Evolutionary conservation across 345 rosid genomes (phyloP).

Genomic region (Erodium maritimum): DNA sequence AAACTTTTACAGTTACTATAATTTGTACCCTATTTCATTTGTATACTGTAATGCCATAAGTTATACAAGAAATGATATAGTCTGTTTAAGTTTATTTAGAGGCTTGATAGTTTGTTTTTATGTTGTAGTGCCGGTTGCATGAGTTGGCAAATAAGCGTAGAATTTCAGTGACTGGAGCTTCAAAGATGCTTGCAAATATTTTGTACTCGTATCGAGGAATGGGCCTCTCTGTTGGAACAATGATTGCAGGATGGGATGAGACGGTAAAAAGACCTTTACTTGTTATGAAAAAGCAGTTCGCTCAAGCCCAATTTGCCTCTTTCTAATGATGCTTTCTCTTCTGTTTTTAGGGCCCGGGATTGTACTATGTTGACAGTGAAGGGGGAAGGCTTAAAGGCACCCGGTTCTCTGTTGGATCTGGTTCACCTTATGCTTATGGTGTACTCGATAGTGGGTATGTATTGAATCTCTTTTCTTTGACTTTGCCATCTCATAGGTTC

Average conservation of each 20-base stretch:
- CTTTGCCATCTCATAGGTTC: no score
- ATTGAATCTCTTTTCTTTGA: neutral
- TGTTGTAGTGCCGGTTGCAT: slow-evolving; percentile 80
- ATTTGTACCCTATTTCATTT: neutral
- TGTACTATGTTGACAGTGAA: slow-evolving; percentile 95
- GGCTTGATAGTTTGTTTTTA: neutral
- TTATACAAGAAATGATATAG: neutral
- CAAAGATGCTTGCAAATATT: slow-evolving; percentile 93
- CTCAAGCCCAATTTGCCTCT: neutral
- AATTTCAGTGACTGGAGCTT: slow-evolving; percentile 96
- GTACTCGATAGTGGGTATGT: slow-evolving; percentile 83
- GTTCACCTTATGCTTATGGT: slow-evolving; percentile 99
- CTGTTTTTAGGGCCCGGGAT: slow-evolving; percentile 74
- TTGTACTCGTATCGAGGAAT: slow-evolving; percentile 93
- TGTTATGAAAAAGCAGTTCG: neutral
- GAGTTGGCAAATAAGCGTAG: slow-evolving; percentile 96
- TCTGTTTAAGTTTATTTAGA: neutral
- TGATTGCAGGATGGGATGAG: slow-evolving; percentile 80
- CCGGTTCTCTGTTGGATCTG: slow-evolving; percentile 95
- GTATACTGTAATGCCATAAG: neutral
- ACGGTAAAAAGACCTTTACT: slow-evolving; percentile 31
- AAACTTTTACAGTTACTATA: neutral
- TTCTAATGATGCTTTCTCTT: slow-evolving; percentile 5
- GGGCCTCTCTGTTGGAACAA: slow-evolving; percentile 97
- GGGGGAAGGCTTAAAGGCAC: slow-evolving; percentile 96